phyloP scores from a whole-genome alignment of 2,329 filamentous ascomycete species.

The Lachnellula subtilissima region DNA sequence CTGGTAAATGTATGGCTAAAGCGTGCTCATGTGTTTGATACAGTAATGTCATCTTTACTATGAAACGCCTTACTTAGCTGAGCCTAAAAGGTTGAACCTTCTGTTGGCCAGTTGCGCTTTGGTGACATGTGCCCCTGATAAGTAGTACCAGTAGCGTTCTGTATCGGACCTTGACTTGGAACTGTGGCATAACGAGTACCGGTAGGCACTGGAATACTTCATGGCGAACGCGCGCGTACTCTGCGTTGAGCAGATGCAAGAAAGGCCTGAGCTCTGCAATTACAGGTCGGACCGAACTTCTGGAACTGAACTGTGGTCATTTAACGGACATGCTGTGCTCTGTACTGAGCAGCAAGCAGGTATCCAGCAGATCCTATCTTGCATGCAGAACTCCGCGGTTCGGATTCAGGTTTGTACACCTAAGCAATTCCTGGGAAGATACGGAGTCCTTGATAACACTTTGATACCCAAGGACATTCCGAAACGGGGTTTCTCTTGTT shows the following conservation, averaged over 20 bases:
- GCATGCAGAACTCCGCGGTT: background rate
- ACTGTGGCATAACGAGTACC: background rate
- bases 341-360: background rate
- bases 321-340: background rate
- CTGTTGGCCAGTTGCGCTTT: background rate
- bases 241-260: no score
- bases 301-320: background rate
- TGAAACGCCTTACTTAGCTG: background rate
- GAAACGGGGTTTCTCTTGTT: background rate
- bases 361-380: background rate
- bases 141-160: background rate
- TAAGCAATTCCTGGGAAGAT: background rate
- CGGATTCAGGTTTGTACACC: background rate
- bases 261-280: background rate
- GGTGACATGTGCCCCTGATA: background rate
- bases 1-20: background rate
- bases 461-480: no score
- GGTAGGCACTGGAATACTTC: no score
- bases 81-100: background rate
- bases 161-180: background rate
- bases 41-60: background rate
- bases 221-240: no score
- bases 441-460: background rate
- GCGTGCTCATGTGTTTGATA: background rate
- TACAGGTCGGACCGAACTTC: constrained; percentile 5